Evolutionary conservation across 108 stramenopile genomes (phyloP).

Genomic region (Chaetoceros tenuissimus): DNA sequence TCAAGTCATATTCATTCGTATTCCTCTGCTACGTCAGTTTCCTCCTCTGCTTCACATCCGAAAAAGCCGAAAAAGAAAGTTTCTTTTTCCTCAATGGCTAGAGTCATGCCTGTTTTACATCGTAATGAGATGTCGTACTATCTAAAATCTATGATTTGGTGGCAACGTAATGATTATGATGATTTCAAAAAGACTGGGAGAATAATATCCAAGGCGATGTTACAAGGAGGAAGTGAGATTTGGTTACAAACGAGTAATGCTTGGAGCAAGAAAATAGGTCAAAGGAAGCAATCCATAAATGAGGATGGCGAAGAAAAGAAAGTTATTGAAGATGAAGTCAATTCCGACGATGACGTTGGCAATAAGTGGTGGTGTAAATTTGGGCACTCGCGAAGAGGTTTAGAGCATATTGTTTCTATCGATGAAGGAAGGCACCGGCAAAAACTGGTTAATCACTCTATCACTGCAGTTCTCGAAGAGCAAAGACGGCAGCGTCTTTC

Average conservation of each 20-base stretch:
- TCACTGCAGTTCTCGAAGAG: constrained; percentile 60
- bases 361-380: constrained; percentile 85
- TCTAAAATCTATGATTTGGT: constrained; percentile 69
- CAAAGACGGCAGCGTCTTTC: constrained; percentile 51
- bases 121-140: constrained; percentile 47
- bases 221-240: constrained; percentile 79
- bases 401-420: constrained; percentile 76
- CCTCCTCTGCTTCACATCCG: constrained; percentile 8
- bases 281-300: background rate
- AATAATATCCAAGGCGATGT: constrained; percentile 82
- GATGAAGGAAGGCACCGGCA: constrained; percentile 73
- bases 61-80: constrained; percentile 24
- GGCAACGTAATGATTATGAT: constrained; percentile 78
- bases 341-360: constrained; percentile 21
- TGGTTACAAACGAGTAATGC: constrained; percentile 69
- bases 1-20: constrained; percentile 7
- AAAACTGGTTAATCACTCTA: constrained; percentile 48
- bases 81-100: constrained; percentile 71
- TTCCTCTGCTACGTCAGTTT: constrained; percentile 19
- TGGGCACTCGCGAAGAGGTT: constrained; percentile 72
- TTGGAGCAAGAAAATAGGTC: constrained; percentile 32
- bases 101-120: constrained; percentile 64
- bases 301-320: background rate
- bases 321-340: constrained; percentile 1
- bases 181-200: constrained; percentile 81